Percentiles rank a stretch among this genome's conserved stretches.
These are phyloP conservation scores for Hymenoscyphus infarciens DNA, from an alignment of 2,329 filamentous ascomycete species.

Conservation along the genomic window DNA sequence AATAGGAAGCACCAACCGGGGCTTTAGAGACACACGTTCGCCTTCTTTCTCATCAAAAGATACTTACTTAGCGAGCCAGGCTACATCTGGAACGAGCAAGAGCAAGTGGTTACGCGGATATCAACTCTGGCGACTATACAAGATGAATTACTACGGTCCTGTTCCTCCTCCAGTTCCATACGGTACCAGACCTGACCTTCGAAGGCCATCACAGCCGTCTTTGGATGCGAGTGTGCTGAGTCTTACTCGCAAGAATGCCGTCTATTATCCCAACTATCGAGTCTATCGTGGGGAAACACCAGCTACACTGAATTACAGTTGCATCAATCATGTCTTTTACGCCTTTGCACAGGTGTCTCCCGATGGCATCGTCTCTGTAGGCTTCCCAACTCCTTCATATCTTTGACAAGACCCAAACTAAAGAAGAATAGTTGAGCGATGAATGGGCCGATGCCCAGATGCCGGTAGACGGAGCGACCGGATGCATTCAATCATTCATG, in stretches of 20 bases:
- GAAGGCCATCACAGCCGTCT: slow-evolving; percentile 33
- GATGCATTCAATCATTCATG: slow-evolving; percentile 70
- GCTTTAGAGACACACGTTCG: background rate
- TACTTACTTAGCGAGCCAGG: background rate
- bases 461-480: slow-evolving; percentile 66
- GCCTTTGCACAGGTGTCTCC: slow-evolving; percentile 72
- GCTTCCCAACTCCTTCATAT: slow-evolving; percentile 32
- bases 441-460: slow-evolving; percentile 73
- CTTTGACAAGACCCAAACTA: slow-evolving; percentile 14
- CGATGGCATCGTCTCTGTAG: slow-evolving; percentile 73
- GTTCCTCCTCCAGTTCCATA: slow-evolving; percentile 29
- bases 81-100: background rate
- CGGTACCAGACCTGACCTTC: slow-evolving; percentile 25
- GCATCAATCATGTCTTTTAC: slow-evolving; percentile 79
- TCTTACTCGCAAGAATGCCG: slow-evolving; percentile 66
- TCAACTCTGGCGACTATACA: slow-evolving; percentile 18
- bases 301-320: slow-evolving; percentile 68
- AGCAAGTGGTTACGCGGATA: background rate
- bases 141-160: slow-evolving; percentile 24
- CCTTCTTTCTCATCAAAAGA: background rate
- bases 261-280: slow-evolving; percentile 79
- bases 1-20: background rate
- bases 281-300: slow-evolving; percentile 72
- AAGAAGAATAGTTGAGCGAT: slow-evolving; percentile 61
- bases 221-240: slow-evolving; percentile 34